Conservation (phyloP, 176 grass and related monocot species). For the Carex scoparia region DNA sequence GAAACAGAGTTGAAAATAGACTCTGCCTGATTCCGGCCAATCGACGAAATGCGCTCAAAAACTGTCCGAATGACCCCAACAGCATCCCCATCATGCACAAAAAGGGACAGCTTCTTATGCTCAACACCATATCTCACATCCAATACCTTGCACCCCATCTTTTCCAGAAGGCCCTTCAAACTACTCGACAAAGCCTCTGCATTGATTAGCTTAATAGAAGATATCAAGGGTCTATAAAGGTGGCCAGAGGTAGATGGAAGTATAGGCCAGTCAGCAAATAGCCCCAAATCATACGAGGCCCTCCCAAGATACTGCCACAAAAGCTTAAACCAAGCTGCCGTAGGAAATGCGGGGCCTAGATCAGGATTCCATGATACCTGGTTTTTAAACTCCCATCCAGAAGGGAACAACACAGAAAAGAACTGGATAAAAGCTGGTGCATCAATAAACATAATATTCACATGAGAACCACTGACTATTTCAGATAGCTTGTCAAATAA, state of each 20-base stretch:
- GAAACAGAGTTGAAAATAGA: constrained; percentile 57
- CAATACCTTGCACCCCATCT: constrained; percentile 87
- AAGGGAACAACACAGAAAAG: constrained; percentile 71
- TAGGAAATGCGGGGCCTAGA: constrained; percentile 41
- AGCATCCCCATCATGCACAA: constrained; percentile 63
- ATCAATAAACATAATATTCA: constrained; percentile 68
- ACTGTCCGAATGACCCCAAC: constrained; percentile 71
- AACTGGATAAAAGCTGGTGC: constrained; percentile 62
- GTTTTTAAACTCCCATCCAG: constrained; percentile 71
- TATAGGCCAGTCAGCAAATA: constrained; percentile 91
- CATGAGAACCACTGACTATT: constrained; percentile 47
- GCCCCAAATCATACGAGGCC: constrained; percentile 56
- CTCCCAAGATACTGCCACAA: constrained; percentile 80
- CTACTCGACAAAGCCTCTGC: constrained; percentile 55
- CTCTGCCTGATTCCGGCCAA: constrained; percentile 38
- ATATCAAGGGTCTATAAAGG: constrained; percentile 54
- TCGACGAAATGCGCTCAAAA: constrained; percentile 58
- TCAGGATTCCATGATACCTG: constrained; percentile 71
- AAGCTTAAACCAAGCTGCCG: constrained; percentile 73
- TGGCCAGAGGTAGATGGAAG: constrained; percentile 80
- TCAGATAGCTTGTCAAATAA: constrained; percentile 56
- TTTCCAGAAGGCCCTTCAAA: constrained; percentile 56
- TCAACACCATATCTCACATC: constrained; percentile 48
- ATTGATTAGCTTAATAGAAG: constrained; percentile 65
- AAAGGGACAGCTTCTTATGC: constrained; percentile 56